These are phyloP conservation scores for Elsinoe fawcettii DNA, from an alignment of 2,329 filamentous ascomycete species.

Conservation along the genomic window DNA sequence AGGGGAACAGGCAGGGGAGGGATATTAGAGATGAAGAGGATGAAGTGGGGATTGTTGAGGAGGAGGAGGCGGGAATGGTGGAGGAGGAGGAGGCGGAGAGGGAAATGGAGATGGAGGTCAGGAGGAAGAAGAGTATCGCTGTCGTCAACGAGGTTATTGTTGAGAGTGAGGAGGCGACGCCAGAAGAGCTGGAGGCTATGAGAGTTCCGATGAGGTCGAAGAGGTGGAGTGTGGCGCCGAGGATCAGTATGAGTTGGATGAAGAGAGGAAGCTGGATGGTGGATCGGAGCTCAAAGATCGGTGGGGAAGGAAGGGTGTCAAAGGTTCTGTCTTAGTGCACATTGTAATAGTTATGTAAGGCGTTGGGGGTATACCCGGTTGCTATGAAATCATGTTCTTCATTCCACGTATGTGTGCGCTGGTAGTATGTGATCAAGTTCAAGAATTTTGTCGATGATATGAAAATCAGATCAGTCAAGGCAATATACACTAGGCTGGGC, in stretches of 20 bases:
- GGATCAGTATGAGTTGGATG: conserved; percentile 7
- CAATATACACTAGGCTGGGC: too few relatives aligned
- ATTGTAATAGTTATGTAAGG: not conserved
- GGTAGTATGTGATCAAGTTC: too few relatives aligned
- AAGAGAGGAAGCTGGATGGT: not conserved
- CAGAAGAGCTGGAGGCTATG: not conserved
- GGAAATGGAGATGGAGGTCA: not conserved
- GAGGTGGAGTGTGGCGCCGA: not conserved
- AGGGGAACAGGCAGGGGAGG: not conserved
- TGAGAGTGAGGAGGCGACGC: not conserved
- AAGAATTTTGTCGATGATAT: too few relatives aligned
- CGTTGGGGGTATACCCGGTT: not conserved
- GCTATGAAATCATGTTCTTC: not conserved
- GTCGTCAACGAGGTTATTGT: conserved; percentile 10
- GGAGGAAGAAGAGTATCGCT: conserved; percentile 10
- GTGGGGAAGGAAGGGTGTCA: not conserved
- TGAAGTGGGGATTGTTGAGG: not conserved
- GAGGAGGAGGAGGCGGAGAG: not conserved
- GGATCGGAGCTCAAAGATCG: not conserved
- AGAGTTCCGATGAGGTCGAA: not conserved
- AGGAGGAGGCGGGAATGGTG: not conserved
- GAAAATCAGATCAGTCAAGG: too few relatives aligned
- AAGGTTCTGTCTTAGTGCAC: not conserved
- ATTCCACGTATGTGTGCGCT: too few relatives aligned
- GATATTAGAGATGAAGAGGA: not conserved